Percentiles rank a stretch among this genome's conserved stretches.
phyloP scores from a whole-genome alignment of 108 stramenopile genomes.

The Nitzschia sp. region DNA sequence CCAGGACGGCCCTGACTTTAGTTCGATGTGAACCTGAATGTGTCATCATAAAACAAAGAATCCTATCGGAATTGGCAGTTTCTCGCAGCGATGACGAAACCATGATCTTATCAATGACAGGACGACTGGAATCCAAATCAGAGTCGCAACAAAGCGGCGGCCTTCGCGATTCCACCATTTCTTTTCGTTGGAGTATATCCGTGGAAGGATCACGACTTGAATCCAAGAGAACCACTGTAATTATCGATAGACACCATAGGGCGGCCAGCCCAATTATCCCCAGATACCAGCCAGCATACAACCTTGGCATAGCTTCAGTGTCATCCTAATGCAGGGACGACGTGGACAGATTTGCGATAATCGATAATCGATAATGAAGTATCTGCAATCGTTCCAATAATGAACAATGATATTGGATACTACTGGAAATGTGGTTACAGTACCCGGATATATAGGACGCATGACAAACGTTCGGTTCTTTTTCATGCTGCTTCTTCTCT shows the following conservation, averaged over 20 bases:
- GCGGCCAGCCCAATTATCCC: background rate
- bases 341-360: no score
- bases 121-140: background rate
- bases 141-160: background rate
- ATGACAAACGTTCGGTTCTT: no score
- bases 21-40: slow-evolving; percentile 1
- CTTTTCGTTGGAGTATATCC: no score
- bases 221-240: background rate
- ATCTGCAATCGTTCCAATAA: no score
- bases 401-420: no score
- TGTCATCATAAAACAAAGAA: slow-evolving; percentile 16
- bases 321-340: background rate
- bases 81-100: background rate
- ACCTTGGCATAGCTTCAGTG: background rate
- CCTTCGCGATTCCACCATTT: background rate
- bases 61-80: background rate
- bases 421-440: no score
- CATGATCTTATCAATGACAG: background rate
- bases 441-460: no score
- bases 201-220: no score
- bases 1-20: slow-evolving; percentile 3
- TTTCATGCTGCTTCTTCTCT: no score
- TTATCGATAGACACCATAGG: no score
- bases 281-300: background rate
- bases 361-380: no score